Percentiles rank a stretch among this genome's conserved stretches.
phyloP scores from a whole-genome alignment of 2,329 filamentous ascomycete genomes.

The Venturia asperata region DNA sequence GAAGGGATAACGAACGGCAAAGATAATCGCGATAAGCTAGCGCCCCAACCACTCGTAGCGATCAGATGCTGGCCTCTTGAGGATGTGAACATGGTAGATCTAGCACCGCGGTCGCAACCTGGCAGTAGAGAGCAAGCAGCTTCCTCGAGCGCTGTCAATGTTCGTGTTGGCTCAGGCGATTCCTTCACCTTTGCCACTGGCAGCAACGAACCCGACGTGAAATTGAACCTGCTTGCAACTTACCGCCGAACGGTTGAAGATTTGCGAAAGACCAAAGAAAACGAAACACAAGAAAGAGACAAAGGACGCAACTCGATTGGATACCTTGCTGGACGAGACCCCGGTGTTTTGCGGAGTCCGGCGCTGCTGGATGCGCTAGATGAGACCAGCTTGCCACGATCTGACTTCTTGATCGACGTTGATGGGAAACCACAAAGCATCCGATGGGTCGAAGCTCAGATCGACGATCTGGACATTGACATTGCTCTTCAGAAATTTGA shows the following conservation, averaged over 20 bases:
- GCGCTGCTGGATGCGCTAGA: constrained; percentile 73
- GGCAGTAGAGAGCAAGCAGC: constrained; percentile 47
- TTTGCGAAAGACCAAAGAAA: constrained; percentile 74
- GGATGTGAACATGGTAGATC: constrained; percentile 87
- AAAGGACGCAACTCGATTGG: constrained; percentile 79
- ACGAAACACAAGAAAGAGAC: constrained; percentile 80
- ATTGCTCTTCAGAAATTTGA: constrained; percentile 89
- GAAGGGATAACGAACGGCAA: constrained; percentile 53
- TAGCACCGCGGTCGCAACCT: constrained; percentile 47
- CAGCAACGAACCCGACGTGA: constrained; percentile 70
- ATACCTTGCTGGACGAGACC: constrained; percentile 74
- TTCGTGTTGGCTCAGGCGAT: constrained; percentile 72
- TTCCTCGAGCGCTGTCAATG: constrained; percentile 79
- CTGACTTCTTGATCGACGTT: constrained; percentile 78
- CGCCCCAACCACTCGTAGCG: constrained; percentile 65
- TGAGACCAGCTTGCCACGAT: constrained; percentile 52
- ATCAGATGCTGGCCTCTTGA: constrained; percentile 91
- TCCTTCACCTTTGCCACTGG: constrained; percentile 93
- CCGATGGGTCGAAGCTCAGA: constrained; percentile 88
- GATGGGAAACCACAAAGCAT: constrained; percentile 95
- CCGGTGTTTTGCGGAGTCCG: constrained; percentile 68
- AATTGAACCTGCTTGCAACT: constrained; percentile 72
- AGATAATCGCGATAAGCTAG: constrained; percentile 26
- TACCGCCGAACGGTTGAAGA: constrained; percentile 92
- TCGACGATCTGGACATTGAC: constrained; percentile 93